A percentile compares a stretch with the other conserved stretches of the same genome.
phyloP scores from a whole-genome alignment of 495 filamentous ascomycete genomes.

The Corynascus novoguineensis region DNA sequence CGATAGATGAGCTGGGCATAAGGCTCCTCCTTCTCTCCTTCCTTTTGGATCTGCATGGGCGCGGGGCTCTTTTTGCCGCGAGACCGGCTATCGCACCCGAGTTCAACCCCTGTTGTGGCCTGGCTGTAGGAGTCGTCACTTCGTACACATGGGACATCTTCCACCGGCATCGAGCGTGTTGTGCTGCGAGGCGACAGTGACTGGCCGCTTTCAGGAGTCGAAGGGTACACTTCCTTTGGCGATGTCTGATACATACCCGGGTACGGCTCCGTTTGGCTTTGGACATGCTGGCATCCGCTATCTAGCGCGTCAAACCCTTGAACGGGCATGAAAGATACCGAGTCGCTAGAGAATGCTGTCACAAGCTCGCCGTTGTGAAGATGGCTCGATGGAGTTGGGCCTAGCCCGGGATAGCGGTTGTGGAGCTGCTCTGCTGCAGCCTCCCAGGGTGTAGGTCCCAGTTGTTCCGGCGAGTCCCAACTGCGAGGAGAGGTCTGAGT shows the following conservation, averaged over 20 bases:
- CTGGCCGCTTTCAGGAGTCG: conserved; percentile 13
- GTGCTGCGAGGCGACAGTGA: conserved; percentile 23
- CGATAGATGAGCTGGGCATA: conserved; percentile 80
- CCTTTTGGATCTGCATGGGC: background rate
- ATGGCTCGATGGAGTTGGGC: conserved; percentile 11
- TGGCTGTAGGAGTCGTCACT: background rate
- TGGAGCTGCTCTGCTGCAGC: conserved; percentile 9
- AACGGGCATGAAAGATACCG: background rate
- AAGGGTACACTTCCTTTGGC: conserved; percentile 1
- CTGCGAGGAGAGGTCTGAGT: conserved; percentile 27
- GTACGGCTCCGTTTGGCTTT: conserved; percentile 20
- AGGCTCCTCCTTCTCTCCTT: conserved; percentile 49
- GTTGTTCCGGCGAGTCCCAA: conserved; percentile 28
- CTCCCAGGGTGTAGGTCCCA: conserved; percentile 20
- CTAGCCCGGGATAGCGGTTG: conserved; percentile 5
- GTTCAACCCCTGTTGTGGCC: background rate
- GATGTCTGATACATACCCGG: conserved; percentile 5
- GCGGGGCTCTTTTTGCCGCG: conserved; percentile 5
- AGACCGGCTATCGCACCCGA: background rate
- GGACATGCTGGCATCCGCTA: background rate
- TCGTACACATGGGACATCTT: conserved; percentile 8
- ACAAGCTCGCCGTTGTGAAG: background rate
- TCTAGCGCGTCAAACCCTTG: conserved; percentile 14
- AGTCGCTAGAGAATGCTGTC: conserved; percentile 15
- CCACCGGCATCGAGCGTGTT: conserved; percentile 13